phyloP scores from a whole-genome alignment of 495 filamentous ascomycete genomes.

The Bacidia gigantensis region DNA sequence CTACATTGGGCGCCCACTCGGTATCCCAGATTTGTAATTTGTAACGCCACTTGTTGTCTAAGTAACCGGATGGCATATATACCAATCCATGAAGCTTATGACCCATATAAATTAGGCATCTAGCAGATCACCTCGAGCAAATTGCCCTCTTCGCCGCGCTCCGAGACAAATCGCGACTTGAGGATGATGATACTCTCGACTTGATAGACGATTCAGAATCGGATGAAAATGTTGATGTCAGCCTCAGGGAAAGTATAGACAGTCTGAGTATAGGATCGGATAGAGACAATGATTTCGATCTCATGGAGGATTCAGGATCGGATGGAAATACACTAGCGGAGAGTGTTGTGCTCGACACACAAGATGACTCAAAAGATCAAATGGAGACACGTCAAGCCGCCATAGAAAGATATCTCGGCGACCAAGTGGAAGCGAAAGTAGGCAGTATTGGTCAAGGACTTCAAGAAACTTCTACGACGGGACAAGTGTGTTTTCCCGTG shows the following conservation, averaged over 20 bases:
- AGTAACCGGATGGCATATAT: too few species aligned
- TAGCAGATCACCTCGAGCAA: conserved; percentile 15
- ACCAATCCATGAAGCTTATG: background rate
- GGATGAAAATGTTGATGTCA: conserved; percentile 1
- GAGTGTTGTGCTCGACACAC: background rate
- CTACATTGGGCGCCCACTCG: too few species aligned
- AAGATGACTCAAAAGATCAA: background rate
- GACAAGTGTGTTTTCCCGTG: conserved; percentile 1
- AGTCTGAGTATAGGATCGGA: too few species aligned
- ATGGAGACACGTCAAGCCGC: background rate
- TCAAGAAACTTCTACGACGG: background rate
- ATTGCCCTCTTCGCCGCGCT: conserved; percentile 13
- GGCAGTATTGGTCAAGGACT: background rate
- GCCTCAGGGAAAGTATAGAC: too few species aligned
- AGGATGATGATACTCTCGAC: conserved; percentile 3
- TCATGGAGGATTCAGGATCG: conserved; percentile 5
- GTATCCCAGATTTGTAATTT: too few species aligned
- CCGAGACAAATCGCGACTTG: background rate
- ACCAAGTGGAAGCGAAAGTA: background rate
- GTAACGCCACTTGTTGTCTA: too few species aligned
- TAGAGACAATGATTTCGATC: conserved; percentile 6
- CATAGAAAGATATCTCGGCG: background rate
- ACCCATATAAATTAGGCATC: conserved; percentile 6
- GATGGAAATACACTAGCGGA: conserved; percentile 3
- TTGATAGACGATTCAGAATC: conserved; percentile 5